These are phyloP conservation scores for Suillus weaverae DNA, from an alignment of 768 basidiomycete genomes.

Conservation along the genomic window DNA sequence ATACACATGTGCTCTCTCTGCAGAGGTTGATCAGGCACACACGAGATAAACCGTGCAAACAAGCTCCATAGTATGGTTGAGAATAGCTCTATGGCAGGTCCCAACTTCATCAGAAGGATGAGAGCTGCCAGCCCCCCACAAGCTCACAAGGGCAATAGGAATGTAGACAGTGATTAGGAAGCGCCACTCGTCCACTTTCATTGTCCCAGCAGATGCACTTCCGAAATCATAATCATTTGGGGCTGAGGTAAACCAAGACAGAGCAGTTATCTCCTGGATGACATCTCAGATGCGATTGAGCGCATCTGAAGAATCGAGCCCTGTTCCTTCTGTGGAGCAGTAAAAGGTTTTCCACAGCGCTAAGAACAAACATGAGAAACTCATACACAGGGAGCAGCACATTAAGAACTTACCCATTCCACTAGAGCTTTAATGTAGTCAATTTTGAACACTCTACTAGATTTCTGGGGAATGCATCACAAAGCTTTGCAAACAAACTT, in stretches of 20 bases:
- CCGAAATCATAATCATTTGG: conserved; percentile 20
- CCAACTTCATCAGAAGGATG: conserved; percentile 4
- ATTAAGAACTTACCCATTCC: not conserved
- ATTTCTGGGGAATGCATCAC: not conserved
- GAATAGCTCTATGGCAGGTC: conserved; percentile 4
- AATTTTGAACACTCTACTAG: not conserved
- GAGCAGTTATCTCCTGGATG: not conserved
- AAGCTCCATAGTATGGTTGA: conserved; percentile 31
- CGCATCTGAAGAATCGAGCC: not conserved
- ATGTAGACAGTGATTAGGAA: conserved; percentile 28
- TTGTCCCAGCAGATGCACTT: conserved; percentile 20
- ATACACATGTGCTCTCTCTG: conserved; percentile 14
- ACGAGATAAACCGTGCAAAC: conserved; percentile 23
- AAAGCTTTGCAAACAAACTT: not conserved
- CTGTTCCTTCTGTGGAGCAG: not conserved
- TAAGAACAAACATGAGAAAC: not conserved
- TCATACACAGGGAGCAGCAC: no score
- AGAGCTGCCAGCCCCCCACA: conserved; percentile 26
- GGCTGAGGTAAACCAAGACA: conserved; percentile 13
- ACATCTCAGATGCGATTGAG: not conserved
- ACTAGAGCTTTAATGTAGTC: not conserved
- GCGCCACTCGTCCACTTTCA: conserved; percentile 40
- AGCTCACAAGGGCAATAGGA: conserved; percentile 31
- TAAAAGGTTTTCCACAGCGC: not conserved
- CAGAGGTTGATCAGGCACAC: conserved; percentile 13